A percentile compares a stretch with the other conserved stretches of the same genome.
Evolutionary conservation across 148 eudicot species (phyloP).

Genomic region (Fagopyrum tataricum): DNA sequence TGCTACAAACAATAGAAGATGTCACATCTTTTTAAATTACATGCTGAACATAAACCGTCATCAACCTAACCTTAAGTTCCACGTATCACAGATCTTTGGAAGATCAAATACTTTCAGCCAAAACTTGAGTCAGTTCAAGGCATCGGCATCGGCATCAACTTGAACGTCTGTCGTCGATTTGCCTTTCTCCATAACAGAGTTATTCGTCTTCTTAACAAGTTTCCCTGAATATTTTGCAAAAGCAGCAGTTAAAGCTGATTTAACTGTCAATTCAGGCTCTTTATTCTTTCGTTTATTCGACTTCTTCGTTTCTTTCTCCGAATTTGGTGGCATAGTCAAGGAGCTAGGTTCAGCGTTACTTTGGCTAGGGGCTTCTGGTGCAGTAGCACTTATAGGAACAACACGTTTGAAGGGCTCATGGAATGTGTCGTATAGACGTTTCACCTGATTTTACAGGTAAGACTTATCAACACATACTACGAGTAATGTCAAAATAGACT

Average conservation of each 20-base stretch:
- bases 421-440: constrained; percentile 79
- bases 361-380: constrained; percentile 35
- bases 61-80: not conserved
- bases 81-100: not conserved
- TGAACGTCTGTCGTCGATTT: constrained; percentile 13
- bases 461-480: not conserved
- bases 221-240: constrained; percentile 53
- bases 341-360: constrained; percentile 21
- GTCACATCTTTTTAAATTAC: not conserved
- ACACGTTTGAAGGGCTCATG: constrained; percentile 92
- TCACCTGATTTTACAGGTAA: constrained; percentile 45
- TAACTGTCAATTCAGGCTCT: constrained; percentile 46
- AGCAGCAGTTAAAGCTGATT: constrained; percentile 73
- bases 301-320: constrained; percentile 31
- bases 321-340: constrained; percentile 26
- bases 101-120: constrained; percentile 4
- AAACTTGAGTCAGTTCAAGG: constrained; percentile 7
- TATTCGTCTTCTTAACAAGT: constrained; percentile 33
- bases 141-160: constrained; percentile 6
- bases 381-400: constrained; percentile 31
- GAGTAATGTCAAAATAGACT: not conserved
- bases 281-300: constrained; percentile 47
- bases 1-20: not conserved
- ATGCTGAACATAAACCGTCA: not conserved
- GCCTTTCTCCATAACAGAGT: too few relatives aligned